phyloP scores from a whole-genome alignment of 75 land plant species.

The Selaginella tamariscina region DNA sequence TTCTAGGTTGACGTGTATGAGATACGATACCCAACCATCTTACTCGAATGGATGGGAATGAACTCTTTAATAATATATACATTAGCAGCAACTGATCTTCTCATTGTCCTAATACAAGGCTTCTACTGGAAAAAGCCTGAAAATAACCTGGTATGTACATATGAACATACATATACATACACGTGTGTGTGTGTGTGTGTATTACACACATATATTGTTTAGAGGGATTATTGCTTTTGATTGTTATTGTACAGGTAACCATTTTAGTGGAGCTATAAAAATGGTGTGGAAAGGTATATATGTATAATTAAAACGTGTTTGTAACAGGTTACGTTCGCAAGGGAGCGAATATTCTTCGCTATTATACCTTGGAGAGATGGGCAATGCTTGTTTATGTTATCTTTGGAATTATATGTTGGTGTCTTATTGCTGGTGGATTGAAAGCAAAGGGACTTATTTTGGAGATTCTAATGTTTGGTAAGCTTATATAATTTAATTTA shows the following conservation, averaged over 20 bases:
- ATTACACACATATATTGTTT: too few relatives aligned
- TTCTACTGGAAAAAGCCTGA: slow-evolving; percentile 21
- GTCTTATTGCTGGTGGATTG: background rate
- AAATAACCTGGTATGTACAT: slow-evolving; percentile 20
- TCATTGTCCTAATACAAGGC: slow-evolving; percentile 14
- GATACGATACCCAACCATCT: slow-evolving; percentile 2
- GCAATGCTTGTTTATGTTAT: background rate
- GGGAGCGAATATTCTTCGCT: background rate
- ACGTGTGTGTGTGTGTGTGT: too few relatives aligned
- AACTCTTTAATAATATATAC: slow-evolving; percentile 19
- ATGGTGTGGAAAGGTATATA: too few relatives aligned
- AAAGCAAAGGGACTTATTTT: background rate
- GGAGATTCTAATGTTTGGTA: too few relatives aligned
- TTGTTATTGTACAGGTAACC: background rate
- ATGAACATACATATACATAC: too few relatives aligned
- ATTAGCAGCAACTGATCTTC: slow-evolving; percentile 16
- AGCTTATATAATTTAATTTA: too few relatives aligned
- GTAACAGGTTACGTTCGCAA: background rate
- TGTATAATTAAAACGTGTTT: too few relatives aligned
- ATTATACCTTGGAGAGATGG: background rate
- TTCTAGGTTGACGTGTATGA: slow-evolving; percentile 20
- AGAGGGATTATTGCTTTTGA: too few relatives aligned
- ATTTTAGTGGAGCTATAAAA: background rate
- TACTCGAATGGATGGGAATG: slow-evolving; percentile 23
- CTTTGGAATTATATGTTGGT: background rate